Evolutionary conservation across 129 eudicot species (phyloP).

Genomic region (Flaveria trinervia): DNA sequence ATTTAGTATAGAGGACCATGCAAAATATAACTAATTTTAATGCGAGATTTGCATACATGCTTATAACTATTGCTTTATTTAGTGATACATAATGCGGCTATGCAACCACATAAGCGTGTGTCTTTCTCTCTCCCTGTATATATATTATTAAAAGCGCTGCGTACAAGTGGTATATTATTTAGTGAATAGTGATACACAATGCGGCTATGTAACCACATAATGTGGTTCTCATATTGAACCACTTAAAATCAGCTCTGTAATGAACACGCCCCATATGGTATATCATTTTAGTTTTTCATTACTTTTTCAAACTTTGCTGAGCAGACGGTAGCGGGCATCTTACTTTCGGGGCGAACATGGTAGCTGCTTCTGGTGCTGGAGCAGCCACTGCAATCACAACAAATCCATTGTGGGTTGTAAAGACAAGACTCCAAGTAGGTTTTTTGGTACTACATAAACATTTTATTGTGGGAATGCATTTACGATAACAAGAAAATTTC

Average conservation of each 20-base stretch:
- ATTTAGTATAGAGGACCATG: neutral
- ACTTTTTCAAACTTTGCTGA: conserved; percentile 21
- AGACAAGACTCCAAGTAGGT: conserved; percentile 93
- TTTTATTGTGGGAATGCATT: neutral
- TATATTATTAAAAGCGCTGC: neutral
- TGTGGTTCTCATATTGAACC: neutral
- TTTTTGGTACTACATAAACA: neutral
- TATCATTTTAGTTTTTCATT: conserved; percentile 14
- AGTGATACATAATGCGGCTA: neutral
- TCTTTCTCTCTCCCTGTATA: neutral
- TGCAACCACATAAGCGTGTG: neutral
- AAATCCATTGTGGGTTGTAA: conserved; percentile 97
- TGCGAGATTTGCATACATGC: neutral
- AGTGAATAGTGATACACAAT: too few relatives aligned
- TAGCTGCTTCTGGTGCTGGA: conserved; percentile 98
- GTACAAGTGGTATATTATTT: neutral
- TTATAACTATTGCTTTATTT: neutral
- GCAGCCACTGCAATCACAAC: conserved; percentile 89
- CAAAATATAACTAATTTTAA: neutral
- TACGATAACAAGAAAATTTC: neutral
- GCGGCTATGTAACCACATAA: too few relatives aligned
- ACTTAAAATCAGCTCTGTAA: neutral
- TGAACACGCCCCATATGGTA: neutral
- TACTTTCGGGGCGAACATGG: conserved; percentile 76
- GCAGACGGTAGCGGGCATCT: conserved; percentile 63